phyloP scores from a whole-genome alignment of 441 rosid genomes.

The Biscutella auriculata region DNA sequence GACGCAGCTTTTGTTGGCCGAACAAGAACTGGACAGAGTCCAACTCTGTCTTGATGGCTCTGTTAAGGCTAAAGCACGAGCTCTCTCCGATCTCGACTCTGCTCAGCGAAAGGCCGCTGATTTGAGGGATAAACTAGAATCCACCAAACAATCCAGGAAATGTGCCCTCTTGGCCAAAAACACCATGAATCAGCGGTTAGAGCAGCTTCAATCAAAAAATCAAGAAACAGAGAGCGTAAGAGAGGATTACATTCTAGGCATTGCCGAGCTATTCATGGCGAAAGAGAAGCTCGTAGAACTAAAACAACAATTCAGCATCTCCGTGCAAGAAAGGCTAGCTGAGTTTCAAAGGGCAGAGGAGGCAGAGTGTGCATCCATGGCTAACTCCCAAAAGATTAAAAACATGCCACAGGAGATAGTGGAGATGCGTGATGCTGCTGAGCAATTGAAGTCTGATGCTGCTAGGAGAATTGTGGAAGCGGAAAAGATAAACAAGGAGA shows the following conservation, averaged over 20 bases:
- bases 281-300: conserved; percentile 53
- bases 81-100: conserved; percentile 40
- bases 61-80: conserved; percentile 34
- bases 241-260: conserved; percentile 34
- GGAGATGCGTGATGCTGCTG: conserved; percentile 38
- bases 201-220: conserved; percentile 33
- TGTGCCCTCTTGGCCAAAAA: conserved; percentile 38
- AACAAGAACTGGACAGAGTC: conserved; percentile 37
- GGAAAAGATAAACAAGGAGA: conserved; percentile 32
- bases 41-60: conserved; percentile 36
- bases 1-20: conserved; percentile 49
- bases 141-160: conserved; percentile 33
- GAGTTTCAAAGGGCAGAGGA: conserved; percentile 60
- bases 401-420: conserved; percentile 43
- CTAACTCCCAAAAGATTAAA: conserved; percentile 28
- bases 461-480: conserved; percentile 29
- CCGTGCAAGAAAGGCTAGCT: conserved; percentile 45
- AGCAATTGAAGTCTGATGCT: conserved; percentile 32
- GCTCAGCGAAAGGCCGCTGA: conserved; percentile 43
- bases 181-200: conserved; percentile 31
- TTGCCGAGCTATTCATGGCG: conserved; percentile 39
- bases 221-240: conserved; percentile 39
- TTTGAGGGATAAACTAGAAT: conserved; percentile 33
- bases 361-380: conserved; percentile 33
- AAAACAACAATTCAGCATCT: conserved; percentile 51